Evolutionary conservation across 169 alveolate genomes (phyloP).

Genomic region (Plasmodium berghei): DNA sequence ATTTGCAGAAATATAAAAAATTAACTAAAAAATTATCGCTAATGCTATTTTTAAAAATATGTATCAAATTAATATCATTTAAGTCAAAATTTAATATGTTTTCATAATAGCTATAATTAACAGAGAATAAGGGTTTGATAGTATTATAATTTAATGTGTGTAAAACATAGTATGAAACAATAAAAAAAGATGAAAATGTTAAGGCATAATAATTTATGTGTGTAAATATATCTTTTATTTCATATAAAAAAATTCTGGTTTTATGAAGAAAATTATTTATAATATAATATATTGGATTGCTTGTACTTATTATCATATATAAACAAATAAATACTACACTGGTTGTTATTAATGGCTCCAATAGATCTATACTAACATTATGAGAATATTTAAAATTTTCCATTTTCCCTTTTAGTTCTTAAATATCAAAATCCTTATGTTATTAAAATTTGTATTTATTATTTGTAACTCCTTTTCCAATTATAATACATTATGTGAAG

Average conservation of each 20-base stretch:
- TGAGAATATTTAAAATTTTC: constrained; percentile 15
- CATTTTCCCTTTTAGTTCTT: constrained; percentile 11
- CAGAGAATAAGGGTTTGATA: constrained; percentile 42
- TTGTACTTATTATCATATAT: constrained; percentile 54
- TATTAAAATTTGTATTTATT: neutral
- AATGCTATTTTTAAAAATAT: constrained; percentile 39
- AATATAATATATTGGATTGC: constrained; percentile 38
- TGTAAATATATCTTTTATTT: constrained; percentile 60
- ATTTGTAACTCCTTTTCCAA: too few relatives aligned
- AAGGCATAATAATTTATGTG: constrained; percentile 63
- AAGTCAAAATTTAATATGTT: constrained; percentile 19
- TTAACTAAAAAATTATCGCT: constrained; percentile 70
- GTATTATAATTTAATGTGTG: constrained; percentile 35
- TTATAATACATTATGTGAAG: too few relatives aligned
- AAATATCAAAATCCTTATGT: neutral
- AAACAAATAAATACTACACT: constrained; percentile 61
- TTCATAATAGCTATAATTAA: constrained; percentile 54
- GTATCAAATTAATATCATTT: constrained; percentile 21
- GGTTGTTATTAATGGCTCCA: constrained; percentile 53
- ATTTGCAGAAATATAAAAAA: constrained; percentile 43
- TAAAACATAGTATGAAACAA: constrained; percentile 45
- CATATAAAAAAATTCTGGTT: constrained; percentile 40
- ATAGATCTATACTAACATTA: constrained; percentile 18
- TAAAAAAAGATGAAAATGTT: constrained; percentile 59
- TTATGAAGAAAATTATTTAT: constrained; percentile 36